Base-by-base conservation (phyloP, 768 basidiomycete genomes). In the Naganishia kalamii region DNA sequence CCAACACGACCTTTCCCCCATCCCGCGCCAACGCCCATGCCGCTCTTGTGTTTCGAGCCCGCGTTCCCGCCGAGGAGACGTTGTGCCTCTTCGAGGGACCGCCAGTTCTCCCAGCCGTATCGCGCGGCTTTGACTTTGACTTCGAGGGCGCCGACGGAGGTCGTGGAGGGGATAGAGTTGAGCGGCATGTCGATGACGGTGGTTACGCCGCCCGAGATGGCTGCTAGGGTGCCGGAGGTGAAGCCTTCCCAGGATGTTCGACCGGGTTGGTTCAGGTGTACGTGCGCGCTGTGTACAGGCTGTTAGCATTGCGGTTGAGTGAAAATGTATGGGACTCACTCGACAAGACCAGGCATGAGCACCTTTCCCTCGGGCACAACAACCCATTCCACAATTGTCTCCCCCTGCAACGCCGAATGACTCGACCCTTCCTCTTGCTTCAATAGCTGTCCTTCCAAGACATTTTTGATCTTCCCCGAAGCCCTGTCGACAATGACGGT, bases 131-230 rank as follows among this genome's bases (percentile, higher is more conserved):
- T 73, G 5, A 85, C 83, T 80, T 98, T 98, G 29, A 80, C 71
- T 49, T 84, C 79, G 10, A 98, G 82, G 73, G 94, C 86, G 5
- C 79, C 80, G 8, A 91, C 83, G 0, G 90, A 92, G 1, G 91
- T 93, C 0, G 96, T 97, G 0, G 96, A 92, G 0, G 94, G 94
- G 61, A 98, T 89, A 1, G 92, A 94, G 78, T 99, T 97, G 62
- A 99, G 81, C 2, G 94, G 96, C 94, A 98, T 99, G 79, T 98
- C 96, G 33, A 97, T 87, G 23, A 98, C 81, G 6, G 91, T 90
- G 8, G 93, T 97, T n/a, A 97, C 85, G 7, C 94, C 96, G 23
- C 94, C 94, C 0, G 91, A 88, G 1, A 86, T 85, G 1, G 94
- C 94, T 21, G 94, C 94, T 62, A 82, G 80, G 0, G 92, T 93